phyloP scores from a whole-genome alignment of 495 filamentous ascomycete genomes.

The Aspergillus panamensis region DNA sequence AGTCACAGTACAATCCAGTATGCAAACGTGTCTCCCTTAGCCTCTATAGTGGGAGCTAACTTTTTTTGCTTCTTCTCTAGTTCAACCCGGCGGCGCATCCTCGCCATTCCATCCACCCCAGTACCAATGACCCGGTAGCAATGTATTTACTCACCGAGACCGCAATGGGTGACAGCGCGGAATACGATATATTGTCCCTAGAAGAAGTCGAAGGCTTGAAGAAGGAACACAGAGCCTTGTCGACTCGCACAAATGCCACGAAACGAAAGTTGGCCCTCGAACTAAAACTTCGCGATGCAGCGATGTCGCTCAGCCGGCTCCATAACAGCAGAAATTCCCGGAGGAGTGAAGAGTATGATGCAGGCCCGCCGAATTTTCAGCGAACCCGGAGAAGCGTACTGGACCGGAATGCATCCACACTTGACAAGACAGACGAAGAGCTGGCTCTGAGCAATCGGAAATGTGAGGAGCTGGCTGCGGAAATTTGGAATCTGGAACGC shows the following conservation, averaged over 20 bases:
- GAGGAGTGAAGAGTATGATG: constrained; percentile 32
- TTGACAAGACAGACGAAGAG: constrained; percentile 68
- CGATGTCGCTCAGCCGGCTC: constrained; percentile 74
- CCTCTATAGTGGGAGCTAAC: constrained; percentile 13
- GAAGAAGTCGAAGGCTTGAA: constrained; percentile 90
- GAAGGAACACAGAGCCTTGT: constrained; percentile 69
- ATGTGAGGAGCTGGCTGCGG: constrained; percentile 78
- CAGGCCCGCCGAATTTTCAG: constrained; percentile 27
- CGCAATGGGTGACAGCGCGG: constrained; percentile 78
- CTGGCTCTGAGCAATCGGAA: constrained; percentile 68
- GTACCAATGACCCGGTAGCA: constrained; percentile 54
- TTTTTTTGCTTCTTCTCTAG: constrained; percentile 19
- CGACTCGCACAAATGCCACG: constrained; percentile 71
- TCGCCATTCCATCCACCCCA: constrained; percentile 42
- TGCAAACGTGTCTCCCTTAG: constrained; percentile 13
- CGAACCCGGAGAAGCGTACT: constrained; percentile 50
- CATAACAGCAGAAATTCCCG: constrained; percentile 55
- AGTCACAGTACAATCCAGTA: constrained; percentile 42
- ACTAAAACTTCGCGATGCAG: constrained; percentile 89
- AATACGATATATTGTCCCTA: constrained; percentile 79
- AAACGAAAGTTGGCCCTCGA: constrained; percentile 84
- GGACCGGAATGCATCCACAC: constrained; percentile 33
- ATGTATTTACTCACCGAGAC: constrained; percentile 93
- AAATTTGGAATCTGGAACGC: constrained; percentile 74
- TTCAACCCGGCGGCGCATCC: constrained; percentile 30